phyloP scores from a whole-genome alignment of 2,329 filamentous ascomycete species.

The Fusarium solani-melongenae region DNA sequence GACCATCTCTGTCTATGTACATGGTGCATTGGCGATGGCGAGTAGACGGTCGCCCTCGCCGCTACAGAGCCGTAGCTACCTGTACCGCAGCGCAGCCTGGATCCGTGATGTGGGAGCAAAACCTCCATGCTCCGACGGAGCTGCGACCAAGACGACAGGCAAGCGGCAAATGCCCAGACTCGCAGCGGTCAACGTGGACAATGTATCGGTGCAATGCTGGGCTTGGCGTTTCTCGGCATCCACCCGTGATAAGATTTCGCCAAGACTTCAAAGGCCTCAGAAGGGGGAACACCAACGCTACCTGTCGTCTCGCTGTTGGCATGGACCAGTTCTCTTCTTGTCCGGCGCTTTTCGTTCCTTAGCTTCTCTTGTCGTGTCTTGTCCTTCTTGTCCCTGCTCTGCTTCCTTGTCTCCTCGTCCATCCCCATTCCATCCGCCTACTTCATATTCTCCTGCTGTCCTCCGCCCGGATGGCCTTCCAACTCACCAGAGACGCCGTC shows the following conservation, averaged over 20 bases:
- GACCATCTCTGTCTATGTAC: conserved; percentile 12
- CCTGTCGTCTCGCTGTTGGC: conserved; percentile 33
- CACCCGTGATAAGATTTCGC: conserved; percentile 48
- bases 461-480: conserved; percentile 29
- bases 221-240: conserved; percentile 48
- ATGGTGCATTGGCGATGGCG: neutral
- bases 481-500: conserved; percentile 22
- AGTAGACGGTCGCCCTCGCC: conserved; percentile 7
- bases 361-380: conserved; percentile 16
- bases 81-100: neutral
- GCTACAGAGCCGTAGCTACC: conserved; percentile 7
- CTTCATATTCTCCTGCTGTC: conserved; percentile 9
- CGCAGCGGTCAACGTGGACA: conserved; percentile 44
- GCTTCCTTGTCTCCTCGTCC: conserved; percentile 23
- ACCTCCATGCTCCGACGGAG: neutral
- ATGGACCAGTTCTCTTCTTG: conserved; percentile 36
- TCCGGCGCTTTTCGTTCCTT: conserved; percentile 30
- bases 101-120: neutral
- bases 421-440: conserved; percentile 17
- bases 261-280: conserved; percentile 46
- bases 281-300: conserved; percentile 45
- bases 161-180: conserved; percentile 38
- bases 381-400: conserved; percentile 27
- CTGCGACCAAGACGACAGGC: conserved; percentile 8
- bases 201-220: conserved; percentile 42